phyloP scores from a whole-genome alignment of 257 asterid species.

The Gentiana dahurica region DNA sequence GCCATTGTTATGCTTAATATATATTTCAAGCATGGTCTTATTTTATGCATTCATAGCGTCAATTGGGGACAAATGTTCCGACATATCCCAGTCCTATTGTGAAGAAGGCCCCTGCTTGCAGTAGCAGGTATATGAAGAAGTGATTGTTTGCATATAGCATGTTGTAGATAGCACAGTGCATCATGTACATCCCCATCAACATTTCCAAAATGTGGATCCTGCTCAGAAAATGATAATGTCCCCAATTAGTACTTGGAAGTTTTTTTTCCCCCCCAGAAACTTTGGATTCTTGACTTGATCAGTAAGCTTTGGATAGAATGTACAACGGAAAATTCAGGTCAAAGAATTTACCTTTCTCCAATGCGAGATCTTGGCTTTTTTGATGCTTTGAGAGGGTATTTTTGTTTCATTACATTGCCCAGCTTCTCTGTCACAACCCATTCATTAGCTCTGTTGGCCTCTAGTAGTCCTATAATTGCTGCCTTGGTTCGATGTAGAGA shows the following conservation, averaged over 20 bases:
- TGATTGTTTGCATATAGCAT: conserved; percentile 51
- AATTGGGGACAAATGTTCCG: conserved; percentile 68
- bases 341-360: conserved; percentile 41
- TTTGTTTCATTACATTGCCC: conserved; percentile 58
- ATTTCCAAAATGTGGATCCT: conserved; percentile 73
- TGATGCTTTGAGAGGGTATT: conserved; percentile 23
- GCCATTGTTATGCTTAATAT: background rate
- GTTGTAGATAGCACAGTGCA: conserved; percentile 76
- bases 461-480: conserved; percentile 75
- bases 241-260: background rate
- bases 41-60: conserved; percentile 3
- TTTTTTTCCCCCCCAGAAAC: background rate
- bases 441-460: conserved; percentile 67
- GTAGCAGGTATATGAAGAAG: conserved; percentile 61
- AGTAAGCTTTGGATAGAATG: background rate
- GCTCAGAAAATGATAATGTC: conserved; percentile 13
- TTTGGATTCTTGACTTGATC: background rate
- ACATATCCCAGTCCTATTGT: conserved; percentile 52
- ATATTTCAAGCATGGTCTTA: conserved; percentile 4
- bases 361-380: conserved; percentile 44
- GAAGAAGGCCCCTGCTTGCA: conserved; percentile 81
- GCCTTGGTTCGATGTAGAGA: conserved; percentile 89
- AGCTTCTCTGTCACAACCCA: conserved; percentile 92
- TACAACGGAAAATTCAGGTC: background rate
- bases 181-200: conserved; percentile 61